phyloP scores from a whole-genome alignment of 805 yeast species.

The Dipodascus albidus region DNA sequence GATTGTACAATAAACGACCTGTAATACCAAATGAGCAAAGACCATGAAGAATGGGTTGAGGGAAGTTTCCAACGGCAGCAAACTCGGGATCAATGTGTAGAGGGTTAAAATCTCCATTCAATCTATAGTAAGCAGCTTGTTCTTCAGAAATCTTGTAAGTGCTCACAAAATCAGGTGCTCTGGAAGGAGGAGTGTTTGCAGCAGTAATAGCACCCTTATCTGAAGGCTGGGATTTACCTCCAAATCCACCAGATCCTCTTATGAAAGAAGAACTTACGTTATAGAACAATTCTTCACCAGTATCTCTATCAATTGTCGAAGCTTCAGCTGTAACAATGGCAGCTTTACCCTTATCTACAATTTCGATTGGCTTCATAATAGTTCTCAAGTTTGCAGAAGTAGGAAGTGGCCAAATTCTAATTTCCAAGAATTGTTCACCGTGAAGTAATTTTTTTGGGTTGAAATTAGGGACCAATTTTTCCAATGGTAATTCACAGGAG shows the following conservation, averaged over 20 bases:
- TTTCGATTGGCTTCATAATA: slow-evolving; percentile 54
- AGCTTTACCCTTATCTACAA: slow-evolving; percentile 77
- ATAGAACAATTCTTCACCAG: slow-evolving; percentile 62
- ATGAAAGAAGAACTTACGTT: slow-evolving; percentile 80
- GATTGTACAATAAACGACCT: slow-evolving; percentile 63
- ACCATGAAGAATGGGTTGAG: slow-evolving; percentile 85
- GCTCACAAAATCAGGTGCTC: slow-evolving; percentile 54
- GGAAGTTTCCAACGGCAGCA: slow-evolving; percentile 80
- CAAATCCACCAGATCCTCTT: slow-evolving; percentile 53
- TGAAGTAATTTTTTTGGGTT: slow-evolving; percentile 84
- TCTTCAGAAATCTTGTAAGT: slow-evolving; percentile 50
- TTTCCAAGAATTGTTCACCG: slow-evolving; percentile 86
- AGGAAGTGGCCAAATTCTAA: slow-evolving; percentile 70
- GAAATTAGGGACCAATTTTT: slow-evolving; percentile 61
- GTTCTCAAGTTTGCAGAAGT: slow-evolving; percentile 54
- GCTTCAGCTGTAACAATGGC: slow-evolving; percentile 67
- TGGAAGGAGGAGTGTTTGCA: slow-evolving; percentile 49
- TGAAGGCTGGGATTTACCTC: slow-evolving; percentile 39
- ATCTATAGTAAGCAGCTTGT: slow-evolving; percentile 82
- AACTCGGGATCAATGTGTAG: slow-evolving; percentile 87
- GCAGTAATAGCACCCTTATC: slow-evolving; percentile 52
- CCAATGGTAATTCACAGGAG: slow-evolving; percentile 50
- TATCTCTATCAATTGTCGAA: slow-evolving; percentile 53
- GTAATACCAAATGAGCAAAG: slow-evolving; percentile 78
- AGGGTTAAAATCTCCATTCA: slow-evolving; percentile 92